Evolutionary conservation across 2,329 filamentous ascomycete genomes (phyloP), one percentile per base, ranked within the genome.

Genomic region (Sarocladiaceae sp.): DNA sequence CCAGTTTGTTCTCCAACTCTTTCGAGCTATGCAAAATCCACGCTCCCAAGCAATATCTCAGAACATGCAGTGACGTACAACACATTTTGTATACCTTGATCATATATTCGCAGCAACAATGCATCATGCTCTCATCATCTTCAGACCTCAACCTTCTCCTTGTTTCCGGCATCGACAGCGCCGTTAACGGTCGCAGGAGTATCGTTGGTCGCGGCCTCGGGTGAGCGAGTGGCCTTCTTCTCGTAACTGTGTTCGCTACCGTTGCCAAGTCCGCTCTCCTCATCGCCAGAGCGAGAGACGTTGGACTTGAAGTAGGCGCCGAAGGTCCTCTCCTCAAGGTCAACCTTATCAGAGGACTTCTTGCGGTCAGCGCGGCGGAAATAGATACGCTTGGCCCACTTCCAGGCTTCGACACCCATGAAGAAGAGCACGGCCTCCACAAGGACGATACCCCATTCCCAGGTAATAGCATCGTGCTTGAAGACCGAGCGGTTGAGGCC

Each of bases 391-490:
- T 84, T 85, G 22, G 53, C 68, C 64, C 71, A 80, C 64, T 85
- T 84, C 79, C 80, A 85, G 8, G 63, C 56, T 65, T 85, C 82
- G 2, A 81, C 71, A 28, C 81, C 81, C 0, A 67, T 61, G 57
- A 85, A 81, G 71, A 84, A 85, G 22, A 84, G 59, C 1, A 71
- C 62, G 0, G 77, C 70, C 4, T 68, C 72, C 44, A 81, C 63
- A 54, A 84, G 79, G 3, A 83, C 78, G 36, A 86, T 75, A 4
- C 63, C 79, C 82, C 81, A 86, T 62, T 84, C 82, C 82, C 81
- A 85, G 26, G 67, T 71, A 53, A 86, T 84, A 7, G 74, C 78
- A 26, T 70, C 71, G 62, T 85, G 82, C 65, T 81, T 79, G 69
- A 84, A 84, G 7, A 84, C 80, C 1, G 70, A 66, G 8, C 69